Evolutionary conservation across 805 yeast species (phyloP), one percentile per base, ranked within the genome.

Genomic region (Saturnispora gosingensis): DNA sequence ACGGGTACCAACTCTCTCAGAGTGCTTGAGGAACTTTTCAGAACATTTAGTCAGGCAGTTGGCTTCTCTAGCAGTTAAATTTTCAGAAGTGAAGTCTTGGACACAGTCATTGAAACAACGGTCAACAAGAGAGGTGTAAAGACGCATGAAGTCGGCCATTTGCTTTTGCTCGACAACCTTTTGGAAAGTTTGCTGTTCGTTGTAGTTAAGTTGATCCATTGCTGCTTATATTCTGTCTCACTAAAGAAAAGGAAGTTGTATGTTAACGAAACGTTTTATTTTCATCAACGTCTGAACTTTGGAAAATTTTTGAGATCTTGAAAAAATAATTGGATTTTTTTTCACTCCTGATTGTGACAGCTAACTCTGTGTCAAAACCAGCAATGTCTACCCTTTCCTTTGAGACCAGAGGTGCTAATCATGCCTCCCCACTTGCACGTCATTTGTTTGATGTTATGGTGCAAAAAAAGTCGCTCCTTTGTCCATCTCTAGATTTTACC

Each of bases 71-170:
- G 81, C 69, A 56, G 96, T 83, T 67, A 93, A 78, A 65, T 82
- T 81, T 67, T 84, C 82, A 43, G 98, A 88, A 53, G 99, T 93
- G 81, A 93, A 91, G 70, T 93, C 99, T 69, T 90, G 91, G 67
- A 93, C 97, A 75, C 99, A 93, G 73, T 93, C 98, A 55, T 81
- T 81, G 76, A 93, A 93, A 76, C 99, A 93, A 76, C 96, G 85
- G 71, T 91, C 95, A 50, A 93, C 98, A 62, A 93, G 79, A 67
- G 85, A 85, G 58, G 98, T 89, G 80, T 93, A 93, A 53, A 85
- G 75, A 68, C 93, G 85, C 98, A 93, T 91, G 83, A 91, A 93
- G 70, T 91, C 99, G 72, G 86, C 87, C 97, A 93, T 90, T 73
- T 91, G 99, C 77, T 91, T 91, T 68, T 86, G 90, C 74, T 91